Evolutionary conservation across 306 rosid genomes (phyloP), one percentile per base, ranked within the genome.

Genomic region (Cucumis cinereus): DNA sequence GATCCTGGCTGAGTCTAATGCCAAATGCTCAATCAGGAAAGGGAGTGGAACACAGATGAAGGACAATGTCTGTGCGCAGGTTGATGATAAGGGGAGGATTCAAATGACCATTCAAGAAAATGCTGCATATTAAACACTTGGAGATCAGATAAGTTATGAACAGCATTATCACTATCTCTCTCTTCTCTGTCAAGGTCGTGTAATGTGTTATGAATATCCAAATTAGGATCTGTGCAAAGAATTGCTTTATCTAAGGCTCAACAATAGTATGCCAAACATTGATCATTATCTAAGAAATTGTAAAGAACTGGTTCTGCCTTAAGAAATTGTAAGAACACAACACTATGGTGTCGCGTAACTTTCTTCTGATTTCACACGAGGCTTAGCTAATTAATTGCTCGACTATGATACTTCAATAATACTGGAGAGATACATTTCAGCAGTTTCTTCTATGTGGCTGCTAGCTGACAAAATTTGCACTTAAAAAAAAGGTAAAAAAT

Each of bases 141-240:
- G 87, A 86, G 49, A 88, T 86, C 78, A 82, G 79, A 80, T 88
- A 74, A 86, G 84, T 60, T 26, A 24, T 24, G 53, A 50, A 71
- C 53, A 15, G 16, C 6, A 14, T 68, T 47, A 22, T 77, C 1
- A 9, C 57, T 38, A 10, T 35, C 57, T 38, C 88, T 73, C 96
- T 88, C 91, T 88, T 93, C 87, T 90, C 91, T 88, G 93, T 88
- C 93, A 88, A 88, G 72, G 69, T 35, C 17, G 20, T 19, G 15
- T 23, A 14, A 28, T 30, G 68, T 60, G 15, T 60, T 59, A 59
- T 26, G 0, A 0, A 59, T 61, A 17, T 61, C 43, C n/a, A 26
- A 6, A n/a, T 10, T 22, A 33, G 24, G 14, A 11, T 40, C 73
- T 41, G 0, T 20, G 35, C 35, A 68, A 68, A 68, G 35, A 40